Evolutionary conservation across 169 alveolate species (phyloP).

Genomic region (Amoebophrya sp.): DNA sequence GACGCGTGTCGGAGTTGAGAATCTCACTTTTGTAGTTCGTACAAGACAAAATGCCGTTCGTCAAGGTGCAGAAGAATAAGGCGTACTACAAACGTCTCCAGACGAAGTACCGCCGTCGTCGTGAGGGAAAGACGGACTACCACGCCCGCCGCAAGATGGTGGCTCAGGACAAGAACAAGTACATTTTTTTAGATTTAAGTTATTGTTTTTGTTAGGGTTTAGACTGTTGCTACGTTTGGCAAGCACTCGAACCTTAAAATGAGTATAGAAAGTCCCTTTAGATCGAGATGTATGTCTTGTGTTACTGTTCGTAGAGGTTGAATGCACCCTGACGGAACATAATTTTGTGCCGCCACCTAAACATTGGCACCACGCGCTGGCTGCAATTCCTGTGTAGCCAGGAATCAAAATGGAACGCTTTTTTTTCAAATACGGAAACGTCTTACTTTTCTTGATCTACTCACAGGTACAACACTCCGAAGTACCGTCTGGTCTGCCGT

Average conservation of each 20-base stretch:
- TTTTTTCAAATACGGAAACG: not conserved
- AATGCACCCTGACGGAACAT: not conserved
- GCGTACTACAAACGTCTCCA: constrained; percentile 99
- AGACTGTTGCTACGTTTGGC: not conserved
- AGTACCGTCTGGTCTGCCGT: constrained; percentile 98
- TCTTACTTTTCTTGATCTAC: not conserved
- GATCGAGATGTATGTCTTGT: not conserved
- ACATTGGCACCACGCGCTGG: not conserved
- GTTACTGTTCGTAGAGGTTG: not conserved
- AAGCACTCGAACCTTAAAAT: not conserved
- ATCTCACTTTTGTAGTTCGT: no score
- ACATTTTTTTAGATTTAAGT: no score
- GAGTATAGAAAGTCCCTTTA: not conserved
- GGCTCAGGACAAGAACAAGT: constrained; percentile 93
- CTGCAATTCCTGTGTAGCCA: not conserved
- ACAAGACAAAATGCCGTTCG: constrained; percentile 39
- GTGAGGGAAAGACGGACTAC: constrained; percentile 99
- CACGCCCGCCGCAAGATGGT: constrained; percentile 95
- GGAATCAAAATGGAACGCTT: not conserved
- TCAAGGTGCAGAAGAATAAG: constrained; percentile 75
- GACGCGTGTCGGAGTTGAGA: no score
- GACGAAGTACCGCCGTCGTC: constrained; percentile 97
- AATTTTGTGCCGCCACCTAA: not conserved
- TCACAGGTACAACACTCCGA: constrained; percentile 89
- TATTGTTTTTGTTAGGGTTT: not conserved